Conservation (phyloP, 2,329 filamentous ascomycete species). For the Cercospora sp. region DNA sequence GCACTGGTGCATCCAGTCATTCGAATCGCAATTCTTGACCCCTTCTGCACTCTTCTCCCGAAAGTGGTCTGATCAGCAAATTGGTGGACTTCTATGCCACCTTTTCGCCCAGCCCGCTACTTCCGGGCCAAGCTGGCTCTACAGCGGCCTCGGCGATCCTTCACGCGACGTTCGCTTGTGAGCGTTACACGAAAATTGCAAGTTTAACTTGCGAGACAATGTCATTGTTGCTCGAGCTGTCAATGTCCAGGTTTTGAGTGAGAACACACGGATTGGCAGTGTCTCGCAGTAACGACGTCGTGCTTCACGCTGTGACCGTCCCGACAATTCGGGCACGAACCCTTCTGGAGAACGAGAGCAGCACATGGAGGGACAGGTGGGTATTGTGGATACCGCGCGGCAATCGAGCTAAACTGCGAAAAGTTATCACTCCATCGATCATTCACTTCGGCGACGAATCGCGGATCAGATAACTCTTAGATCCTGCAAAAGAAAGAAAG, state of each 20-base stretch:
- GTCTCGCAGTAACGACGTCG: neutral
- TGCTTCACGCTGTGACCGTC: neutral
- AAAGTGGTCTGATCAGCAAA: neutral
- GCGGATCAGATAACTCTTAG: constrained; percentile 8
- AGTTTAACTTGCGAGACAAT: neutral
- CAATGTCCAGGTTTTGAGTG: neutral
- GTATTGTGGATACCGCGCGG: neutral
- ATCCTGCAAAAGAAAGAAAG: neutral
- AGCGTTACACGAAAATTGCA: neutral
- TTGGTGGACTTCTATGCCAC: neutral
- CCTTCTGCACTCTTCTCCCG: neutral
- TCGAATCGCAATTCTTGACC: neutral
- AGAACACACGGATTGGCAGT: neutral
- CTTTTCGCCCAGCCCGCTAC: neutral
- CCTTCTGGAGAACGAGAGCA: neutral
- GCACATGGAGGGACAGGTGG: neutral
- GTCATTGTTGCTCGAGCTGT: neutral
- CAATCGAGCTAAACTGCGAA: neutral
- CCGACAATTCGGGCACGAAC: neutral
- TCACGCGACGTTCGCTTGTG: neutral
- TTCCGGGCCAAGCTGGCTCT: neutral
- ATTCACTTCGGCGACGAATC: constrained; percentile 7
- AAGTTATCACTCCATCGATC: neutral
- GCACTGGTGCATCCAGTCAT: neutral
- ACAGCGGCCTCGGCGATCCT: neutral